Evolutionary conservation across 1,284 basidiomycete species (phyloP).

Genomic region (Ganoderma multipileum): DNA sequence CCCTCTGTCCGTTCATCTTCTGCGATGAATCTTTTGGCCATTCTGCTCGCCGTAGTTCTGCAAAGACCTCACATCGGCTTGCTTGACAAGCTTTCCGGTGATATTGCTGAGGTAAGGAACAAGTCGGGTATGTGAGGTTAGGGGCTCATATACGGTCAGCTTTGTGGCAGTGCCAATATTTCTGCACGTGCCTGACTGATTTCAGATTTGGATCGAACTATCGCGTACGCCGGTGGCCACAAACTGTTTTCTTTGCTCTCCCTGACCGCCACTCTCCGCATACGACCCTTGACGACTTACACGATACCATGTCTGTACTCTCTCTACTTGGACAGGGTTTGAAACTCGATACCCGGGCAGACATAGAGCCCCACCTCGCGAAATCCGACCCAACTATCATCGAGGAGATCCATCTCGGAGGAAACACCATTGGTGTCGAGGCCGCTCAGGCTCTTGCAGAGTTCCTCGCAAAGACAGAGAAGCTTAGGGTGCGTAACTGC

Average conservation of each 20-base stretch:
- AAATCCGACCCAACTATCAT: constrained; percentile 71
- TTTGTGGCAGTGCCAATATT: constrained; percentile 23
- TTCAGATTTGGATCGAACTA: constrained; percentile 19
- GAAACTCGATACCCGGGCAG: constrained; percentile 83
- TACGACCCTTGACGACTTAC: background rate
- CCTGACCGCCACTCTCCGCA: constrained; percentile 16
- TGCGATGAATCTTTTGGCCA: constrained; percentile 33
- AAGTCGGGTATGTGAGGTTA: constrained; percentile 17
- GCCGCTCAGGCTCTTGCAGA: constrained; percentile 89
- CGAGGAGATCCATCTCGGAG: constrained; percentile 93
- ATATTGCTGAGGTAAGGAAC: constrained; percentile 8
- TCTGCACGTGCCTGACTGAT: constrained; percentile 27
- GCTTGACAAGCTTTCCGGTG: background rate
- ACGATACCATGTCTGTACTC: constrained; percentile 45
- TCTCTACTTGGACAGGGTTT: constrained; percentile 79
- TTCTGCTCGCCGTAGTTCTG: background rate
- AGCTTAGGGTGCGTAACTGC: constrained; percentile 62
- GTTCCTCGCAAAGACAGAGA: constrained; percentile 75
- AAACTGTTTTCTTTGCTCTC: constrained; percentile 13
- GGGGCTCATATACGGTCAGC: constrained; percentile 12
- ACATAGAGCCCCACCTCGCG: constrained; percentile 83
- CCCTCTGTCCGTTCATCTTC: constrained; percentile 42
- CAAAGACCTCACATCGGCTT: background rate
- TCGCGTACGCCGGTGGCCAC: constrained; percentile 14
- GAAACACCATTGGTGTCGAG: constrained; percentile 96